phyloP scores from a whole-genome alignment of 2,329 filamentous ascomycete genomes.

The Cytospora piceae region DNA sequence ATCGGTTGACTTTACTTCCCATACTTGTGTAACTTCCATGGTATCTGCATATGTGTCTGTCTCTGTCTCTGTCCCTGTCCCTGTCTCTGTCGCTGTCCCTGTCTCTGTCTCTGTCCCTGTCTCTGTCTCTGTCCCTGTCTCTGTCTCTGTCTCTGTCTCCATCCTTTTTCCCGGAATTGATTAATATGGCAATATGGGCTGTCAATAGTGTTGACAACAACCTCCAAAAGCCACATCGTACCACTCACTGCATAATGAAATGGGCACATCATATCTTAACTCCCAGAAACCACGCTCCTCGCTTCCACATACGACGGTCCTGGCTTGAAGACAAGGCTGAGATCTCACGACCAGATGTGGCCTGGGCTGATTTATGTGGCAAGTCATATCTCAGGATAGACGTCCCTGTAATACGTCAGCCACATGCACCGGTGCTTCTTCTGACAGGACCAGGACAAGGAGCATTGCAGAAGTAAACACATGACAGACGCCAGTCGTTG shows the following conservation, averaged over 20 bases:
- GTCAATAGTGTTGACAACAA: too few relatives aligned
- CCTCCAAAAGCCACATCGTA: background rate
- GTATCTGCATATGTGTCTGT: background rate
- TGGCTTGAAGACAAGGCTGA: background rate
- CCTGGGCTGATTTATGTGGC: background rate
- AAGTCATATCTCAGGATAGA: slow-evolving; percentile 25
- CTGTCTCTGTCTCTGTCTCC: too few relatives aligned
- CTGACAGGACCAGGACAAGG: background rate
- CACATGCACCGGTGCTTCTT: slow-evolving; percentile 2
- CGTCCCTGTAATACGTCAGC: slow-evolving; percentile 25
- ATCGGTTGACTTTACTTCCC: background rate
- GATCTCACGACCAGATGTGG: background rate
- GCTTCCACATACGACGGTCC: background rate
- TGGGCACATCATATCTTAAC: background rate
- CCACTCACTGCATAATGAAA: background rate
- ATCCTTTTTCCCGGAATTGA: background rate
- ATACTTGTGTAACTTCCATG: too few relatives aligned
- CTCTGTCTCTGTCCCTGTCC: too few relatives aligned
- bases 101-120: background rate
- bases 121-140: background rate
- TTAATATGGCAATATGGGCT: background rate
- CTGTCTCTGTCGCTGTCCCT: background rate
- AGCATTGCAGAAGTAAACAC: background rate
- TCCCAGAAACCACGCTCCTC: background rate
- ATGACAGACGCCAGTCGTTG: background rate